These are phyloP conservation scores for Ballota nigra DNA, from an alignment of 257 asterid genomes.

Conservation along the genomic window DNA sequence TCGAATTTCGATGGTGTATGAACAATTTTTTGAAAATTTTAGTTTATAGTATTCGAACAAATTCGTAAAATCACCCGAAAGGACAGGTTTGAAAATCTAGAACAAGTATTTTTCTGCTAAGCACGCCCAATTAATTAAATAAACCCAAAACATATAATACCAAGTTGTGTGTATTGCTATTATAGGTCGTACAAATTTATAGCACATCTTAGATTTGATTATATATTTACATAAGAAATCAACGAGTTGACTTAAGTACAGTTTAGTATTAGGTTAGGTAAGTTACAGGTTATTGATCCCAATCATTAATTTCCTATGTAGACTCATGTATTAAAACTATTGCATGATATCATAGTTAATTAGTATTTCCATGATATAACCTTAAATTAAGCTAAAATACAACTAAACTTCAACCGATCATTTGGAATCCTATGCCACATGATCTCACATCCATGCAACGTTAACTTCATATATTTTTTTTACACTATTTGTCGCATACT, in stretches of 20 bases:
- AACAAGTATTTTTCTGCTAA: background rate
- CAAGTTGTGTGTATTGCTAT: background rate
- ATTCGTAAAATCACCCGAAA: background rate
- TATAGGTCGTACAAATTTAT: conserved; percentile 17
- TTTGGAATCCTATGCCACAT: conserved; percentile 44
- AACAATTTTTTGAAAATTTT: background rate
- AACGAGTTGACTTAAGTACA: conserved; percentile 33
- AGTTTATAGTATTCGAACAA: background rate
- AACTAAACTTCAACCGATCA: conserved; percentile 46
- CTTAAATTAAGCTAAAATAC: conserved; percentile 21
- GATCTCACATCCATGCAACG: conserved; percentile 26
- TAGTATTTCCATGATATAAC: conserved; percentile 14
- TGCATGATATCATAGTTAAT: background rate
- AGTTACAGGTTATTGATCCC: conserved; percentile 34
- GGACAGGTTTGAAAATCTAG: background rate
- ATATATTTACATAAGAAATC: background rate
- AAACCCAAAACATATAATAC: background rate
- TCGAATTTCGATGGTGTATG: background rate
- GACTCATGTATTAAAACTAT: conserved; percentile 19
- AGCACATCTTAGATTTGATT: background rate
- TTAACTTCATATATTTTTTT: background rate
- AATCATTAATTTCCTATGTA: conserved; percentile 22
- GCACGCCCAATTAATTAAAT: background rate
- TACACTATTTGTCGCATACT: background rate
- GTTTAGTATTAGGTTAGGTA: conserved; percentile 40